Evolutionary conservation across 106 monocot genomes (phyloP), one percentile per base, ranked within the genome.

Genomic region (Hemerocallis citrina): DNA sequence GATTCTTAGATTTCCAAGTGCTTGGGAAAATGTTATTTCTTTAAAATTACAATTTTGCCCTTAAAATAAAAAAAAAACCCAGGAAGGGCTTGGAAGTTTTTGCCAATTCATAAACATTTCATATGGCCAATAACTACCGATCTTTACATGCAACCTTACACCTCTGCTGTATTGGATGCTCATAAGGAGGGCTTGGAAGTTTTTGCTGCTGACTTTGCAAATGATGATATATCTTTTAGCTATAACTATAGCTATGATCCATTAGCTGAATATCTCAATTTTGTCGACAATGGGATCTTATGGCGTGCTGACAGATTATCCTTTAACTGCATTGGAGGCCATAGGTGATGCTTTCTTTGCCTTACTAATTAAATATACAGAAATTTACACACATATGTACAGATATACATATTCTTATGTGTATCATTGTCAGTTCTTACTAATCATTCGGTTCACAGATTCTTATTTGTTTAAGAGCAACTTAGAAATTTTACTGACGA

Each of bases 191-290:
- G 84, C 13, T 59, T 98, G 13, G 74, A 87, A 75, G 57, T 98
- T 72, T 91, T 61, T 66, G 96, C 79, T 11, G 65, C 81, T 10
- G 73, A 51, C 30, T 87, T 98, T 70, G 79, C 74, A 38, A 91
- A 91, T 70, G 96, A 98, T 68, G 71, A 24, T 16, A n/a, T n/a
- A n/a, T 31, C 67, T 52, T 77, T 77, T 61, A 83, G 83, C 68
- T 91, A 77, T 32, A 81, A 96, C 46, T 88, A 86, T 25, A 91
- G 80, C 45, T 84, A 78, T 67, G 82, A 91, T 64, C 87, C 87
- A 7, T 45, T 90, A 43, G 63, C 79, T 20, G 91, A 98, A 34
- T 87, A 84, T 60, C 81, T 91, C 25, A 62, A 57, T 34, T 98
- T 81, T 32, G 25, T 88, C 59, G 87, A 91, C 56, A 84, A 88